phyloP scores from a whole-genome alignment of 2,329 filamentous ascomycete genomes.

The Aureobasidium vineae region DNA sequence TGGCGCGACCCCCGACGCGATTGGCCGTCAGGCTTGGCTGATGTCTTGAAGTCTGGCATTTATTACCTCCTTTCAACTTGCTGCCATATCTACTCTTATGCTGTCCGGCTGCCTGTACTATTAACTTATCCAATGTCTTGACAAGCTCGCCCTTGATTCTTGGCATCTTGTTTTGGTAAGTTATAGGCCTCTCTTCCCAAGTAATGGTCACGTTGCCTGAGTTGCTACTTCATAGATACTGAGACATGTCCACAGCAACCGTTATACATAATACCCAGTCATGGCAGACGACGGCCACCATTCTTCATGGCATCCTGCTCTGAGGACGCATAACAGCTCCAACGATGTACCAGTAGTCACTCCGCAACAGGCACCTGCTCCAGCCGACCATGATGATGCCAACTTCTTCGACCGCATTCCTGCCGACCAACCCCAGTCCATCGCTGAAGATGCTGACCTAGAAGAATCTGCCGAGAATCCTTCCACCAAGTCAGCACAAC shows the following conservation, averaged over 20 bases:
- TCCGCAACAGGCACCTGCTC: background rate
- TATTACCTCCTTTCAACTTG: slow-evolving; percentile 9
- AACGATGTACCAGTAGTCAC: background rate
- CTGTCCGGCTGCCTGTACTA: background rate
- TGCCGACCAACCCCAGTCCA: background rate
- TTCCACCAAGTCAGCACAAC: background rate
- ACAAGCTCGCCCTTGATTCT: background rate
- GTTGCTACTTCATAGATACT: background rate
- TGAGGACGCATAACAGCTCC: slow-evolving; percentile 14
- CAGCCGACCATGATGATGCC: background rate
- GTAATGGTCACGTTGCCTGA: slow-evolving; percentile 12
- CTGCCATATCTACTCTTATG: background rate
- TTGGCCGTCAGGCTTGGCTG: slow-evolving; percentile 13
- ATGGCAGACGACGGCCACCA: slow-evolving; percentile 5
- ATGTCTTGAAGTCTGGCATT: slow-evolving; percentile 2
- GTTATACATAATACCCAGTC: slow-evolving; percentile 18
- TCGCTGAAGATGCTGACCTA: background rate
- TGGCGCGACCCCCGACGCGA: background rate
- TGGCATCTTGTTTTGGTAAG: slow-evolving; percentile 4
- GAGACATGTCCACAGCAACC: slow-evolving; percentile 12
- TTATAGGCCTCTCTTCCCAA: background rate
- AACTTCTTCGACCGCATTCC: slow-evolving; percentile 19
- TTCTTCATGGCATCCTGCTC: slow-evolving; percentile 24
- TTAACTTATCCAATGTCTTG: slow-evolving; percentile 10
- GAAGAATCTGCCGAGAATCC: background rate